phyloP scores from a whole-genome alignment of 75 land plant genomes.

The Pinus albicaulis region DNA sequence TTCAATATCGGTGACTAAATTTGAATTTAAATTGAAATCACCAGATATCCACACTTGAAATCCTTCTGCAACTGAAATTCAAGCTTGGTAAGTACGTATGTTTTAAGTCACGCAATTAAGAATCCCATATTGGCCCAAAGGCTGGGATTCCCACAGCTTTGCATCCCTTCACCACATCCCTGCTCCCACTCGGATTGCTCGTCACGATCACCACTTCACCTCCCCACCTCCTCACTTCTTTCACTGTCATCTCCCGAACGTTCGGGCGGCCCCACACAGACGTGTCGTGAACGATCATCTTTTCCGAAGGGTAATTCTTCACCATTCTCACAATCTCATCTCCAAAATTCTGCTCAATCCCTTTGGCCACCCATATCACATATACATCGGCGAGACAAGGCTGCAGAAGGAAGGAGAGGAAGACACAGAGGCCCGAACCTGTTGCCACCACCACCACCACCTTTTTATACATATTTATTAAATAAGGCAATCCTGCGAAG shows the following conservation, averaged over 20 bases:
- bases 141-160: no score
- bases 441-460: constrained; percentile 49
- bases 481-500: constrained; percentile 56
- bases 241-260: constrained; percentile 35
- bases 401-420: constrained; percentile 54
- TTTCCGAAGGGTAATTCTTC: constrained; percentile 23
- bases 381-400: constrained; percentile 37
- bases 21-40: no score
- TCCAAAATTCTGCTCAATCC: constrained; percentile 51
- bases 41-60: no score
- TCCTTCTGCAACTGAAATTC: no score
- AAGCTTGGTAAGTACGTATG: no score
- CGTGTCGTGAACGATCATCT: constrained; percentile 56
- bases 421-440: constrained; percentile 55
- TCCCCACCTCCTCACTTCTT: constrained; percentile 15
- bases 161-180: no score
- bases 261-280: constrained; percentile 51
- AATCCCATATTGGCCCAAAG: no score
- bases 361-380: constrained; percentile 58
- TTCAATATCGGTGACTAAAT: no score
- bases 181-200: no score
- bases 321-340: constrained; percentile 35
- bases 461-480: constrained; percentile 44
- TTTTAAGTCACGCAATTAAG: no score
- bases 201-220: no score